Conservation (phyloP, 2,329 filamentous ascomycete species). For the Alternaria rosae region DNA sequence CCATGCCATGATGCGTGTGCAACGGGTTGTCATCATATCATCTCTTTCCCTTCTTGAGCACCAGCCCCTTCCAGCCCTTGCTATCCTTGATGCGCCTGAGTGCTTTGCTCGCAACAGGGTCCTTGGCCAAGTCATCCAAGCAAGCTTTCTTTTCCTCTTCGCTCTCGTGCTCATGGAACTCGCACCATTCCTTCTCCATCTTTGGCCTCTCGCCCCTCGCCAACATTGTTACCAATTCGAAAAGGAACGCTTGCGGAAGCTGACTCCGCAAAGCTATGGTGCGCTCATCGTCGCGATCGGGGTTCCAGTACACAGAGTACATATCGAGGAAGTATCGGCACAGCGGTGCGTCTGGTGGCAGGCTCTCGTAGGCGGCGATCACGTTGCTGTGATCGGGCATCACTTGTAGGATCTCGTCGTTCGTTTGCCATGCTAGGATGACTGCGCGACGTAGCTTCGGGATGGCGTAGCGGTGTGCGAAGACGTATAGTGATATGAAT, state of each 20-base stretch:
- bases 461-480: conserved; percentile 44
- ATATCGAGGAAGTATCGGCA: conserved; percentile 48
- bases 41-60: conserved; percentile 48
- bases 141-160: conserved; percentile 45
- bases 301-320: conserved; percentile 49
- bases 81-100: conserved; percentile 44
- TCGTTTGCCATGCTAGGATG: conserved; percentile 45
- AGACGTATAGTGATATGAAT: conserved; percentile 46
- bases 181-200: conserved; percentile 48
- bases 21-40: conserved; percentile 3
- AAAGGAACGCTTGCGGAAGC: conserved; percentile 44
- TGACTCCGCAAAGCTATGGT: conserved; percentile 41
- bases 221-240: conserved; percentile 44
- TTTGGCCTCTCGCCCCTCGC: conserved; percentile 45
- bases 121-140: conserved; percentile 40
- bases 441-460: conserved; percentile 43
- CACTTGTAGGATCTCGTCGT: conserved; percentile 46
- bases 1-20: not conserved
- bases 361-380: conserved; percentile 43
- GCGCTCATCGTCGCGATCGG: conserved; percentile 42
- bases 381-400: conserved; percentile 50
- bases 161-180: conserved; percentile 46
- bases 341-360: conserved; percentile 40
- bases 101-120: conserved; percentile 40
- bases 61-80: conserved; percentile 47